Base-by-base conservation (phyloP, 179 eudicot genomes). In the Silene noctiflora region DNA sequence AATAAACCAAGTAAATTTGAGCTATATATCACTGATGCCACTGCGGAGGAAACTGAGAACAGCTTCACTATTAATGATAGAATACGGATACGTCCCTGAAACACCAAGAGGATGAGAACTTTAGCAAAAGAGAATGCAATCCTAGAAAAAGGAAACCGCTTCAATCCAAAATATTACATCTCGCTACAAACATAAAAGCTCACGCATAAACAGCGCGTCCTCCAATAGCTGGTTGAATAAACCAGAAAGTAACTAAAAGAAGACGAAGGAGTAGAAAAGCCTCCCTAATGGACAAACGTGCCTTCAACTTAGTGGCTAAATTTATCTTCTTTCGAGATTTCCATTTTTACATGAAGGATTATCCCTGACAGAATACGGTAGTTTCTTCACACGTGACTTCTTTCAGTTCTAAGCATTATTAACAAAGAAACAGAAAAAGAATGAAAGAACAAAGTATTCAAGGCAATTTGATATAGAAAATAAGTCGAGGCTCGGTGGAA, bases 81-180 rank as follows among this genome's bases (percentile, higher is more conserved):
- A 75, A 95, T 75, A 39, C 99, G 91, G 24, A 95, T 81, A 35
- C 95, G 91, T 77, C 91, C 99, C 99, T 95, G 91, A 77, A 74
- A 74, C 73, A 85, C 25, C 21, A 44, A 51, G 24, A 79, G 19
- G 4, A 56, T 61, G 59, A 76, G 64, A 56, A 21, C n/a, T 17
- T 63, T 35, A 76, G 59, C 46, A 27, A 16, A 22, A 70, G 13
- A 27, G 19, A 69, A 56, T 35, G 25, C n/a, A 79, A n/a, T 64
- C 56, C 24, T 67, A 14, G 27, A 6, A 21, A 59, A 69, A 35
- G 1, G 6, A 11, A 63, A 4, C 64, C 14, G 10, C 13, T 14
- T 46, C 60, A 46, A 22, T 48, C 33, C 29, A 51, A 7, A 46
- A 71, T 53, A 17, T 71, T 27, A 7, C 17, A 71, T 53, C 74